Evolutionary conservation across 2,329 filamentous ascomycete species (phyloP).

Genomic region (Aspergillus sp.): DNA sequence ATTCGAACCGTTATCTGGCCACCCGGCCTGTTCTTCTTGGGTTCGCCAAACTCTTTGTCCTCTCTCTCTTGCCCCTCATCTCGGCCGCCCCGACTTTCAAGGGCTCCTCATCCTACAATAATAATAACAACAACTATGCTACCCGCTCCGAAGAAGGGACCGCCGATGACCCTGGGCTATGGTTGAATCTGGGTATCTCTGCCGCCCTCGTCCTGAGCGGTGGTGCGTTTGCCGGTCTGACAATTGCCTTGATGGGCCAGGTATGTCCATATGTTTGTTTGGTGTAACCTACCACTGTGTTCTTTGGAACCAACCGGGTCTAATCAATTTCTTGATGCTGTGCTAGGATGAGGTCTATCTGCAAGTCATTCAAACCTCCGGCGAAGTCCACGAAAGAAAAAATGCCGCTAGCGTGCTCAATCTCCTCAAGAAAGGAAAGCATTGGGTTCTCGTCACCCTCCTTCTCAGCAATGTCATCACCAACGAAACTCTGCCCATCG

Average conservation of each 20-base stretch:
- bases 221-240: conserved; percentile 90
- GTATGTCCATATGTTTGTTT: conserved; percentile 17
- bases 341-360: conserved; percentile 88
- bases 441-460: conserved; percentile 95
- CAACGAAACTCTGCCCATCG: conserved; percentile 92
- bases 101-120: conserved; percentile 3
- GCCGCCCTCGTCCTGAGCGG: conserved; percentile 78
- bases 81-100: conserved; percentile 31
- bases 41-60: conserved; percentile 36
- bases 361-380: conserved; percentile 84
- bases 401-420: conserved; percentile 78
- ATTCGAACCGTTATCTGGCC: conserved; percentile 27
- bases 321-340: not conserved
- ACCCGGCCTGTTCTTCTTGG: conserved; percentile 36
- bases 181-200: conserved; percentile 76
- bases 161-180: conserved; percentile 61
- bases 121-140: conserved; percentile 4
- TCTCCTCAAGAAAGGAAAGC: conserved; percentile 81
- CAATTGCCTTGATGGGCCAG: conserved; percentile 62
- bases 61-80: conserved; percentile 34
- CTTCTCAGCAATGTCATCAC: conserved; percentile 95
- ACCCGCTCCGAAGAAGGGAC: conserved; percentile 33
- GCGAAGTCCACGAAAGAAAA: conserved; percentile 76
- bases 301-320: not conserved
- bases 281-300: not conserved